Evolutionary conservation across 805 yeast species (phyloP), one percentile per base, ranked within the genome.

Genomic region (Debaryomyces tyrocola): DNA sequence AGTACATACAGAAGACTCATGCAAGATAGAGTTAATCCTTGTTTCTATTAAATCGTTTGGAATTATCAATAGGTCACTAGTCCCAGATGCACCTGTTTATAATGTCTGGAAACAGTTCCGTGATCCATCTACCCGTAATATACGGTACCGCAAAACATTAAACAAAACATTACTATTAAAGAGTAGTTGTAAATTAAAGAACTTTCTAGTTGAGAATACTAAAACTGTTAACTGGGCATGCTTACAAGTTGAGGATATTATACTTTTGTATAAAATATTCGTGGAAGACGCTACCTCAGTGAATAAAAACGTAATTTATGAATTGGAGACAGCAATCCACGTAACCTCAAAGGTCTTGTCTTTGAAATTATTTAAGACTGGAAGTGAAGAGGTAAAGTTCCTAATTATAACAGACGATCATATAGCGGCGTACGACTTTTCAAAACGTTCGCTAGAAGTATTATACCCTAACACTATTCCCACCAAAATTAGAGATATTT

Each of bases 1-100:
- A 9, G 6, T 8, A 14, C 14, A 31, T 6, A 40, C 40, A 8
- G 41, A 29, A 2, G 36, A 43, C n/a, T 17, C 24, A 10, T 47
- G 37, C 9, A 41, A 43, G 10, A 41, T 53, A 9, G 56, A 54
- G 33, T 10, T 54, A 12, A 14, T 54, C 7, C 44, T 54, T 2
- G 18, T 56, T 1, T 56, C 58, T 0, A 44, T 49, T 10, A 44
- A 44, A 8, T 46, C 51, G 11, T 48, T 56, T 28, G 29, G 52
- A 37, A 45, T 56, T 4, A 39, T 47, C 11, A 38, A 40, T 33
- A 48, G 45, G 14, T 28, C 45, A 8, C 41, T 15, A 3, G 24
- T 49, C 4, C 20, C 40, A 12, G 29, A 33, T 10, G 38, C 44
- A 15, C 36, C 21, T 6, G 44, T 43, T 12, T 33, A 42, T 28